These are phyloP conservation scores for Agaricus subrufescens DNA, from an alignment of 768 basidiomycete species.

Conservation along the genomic window DNA sequence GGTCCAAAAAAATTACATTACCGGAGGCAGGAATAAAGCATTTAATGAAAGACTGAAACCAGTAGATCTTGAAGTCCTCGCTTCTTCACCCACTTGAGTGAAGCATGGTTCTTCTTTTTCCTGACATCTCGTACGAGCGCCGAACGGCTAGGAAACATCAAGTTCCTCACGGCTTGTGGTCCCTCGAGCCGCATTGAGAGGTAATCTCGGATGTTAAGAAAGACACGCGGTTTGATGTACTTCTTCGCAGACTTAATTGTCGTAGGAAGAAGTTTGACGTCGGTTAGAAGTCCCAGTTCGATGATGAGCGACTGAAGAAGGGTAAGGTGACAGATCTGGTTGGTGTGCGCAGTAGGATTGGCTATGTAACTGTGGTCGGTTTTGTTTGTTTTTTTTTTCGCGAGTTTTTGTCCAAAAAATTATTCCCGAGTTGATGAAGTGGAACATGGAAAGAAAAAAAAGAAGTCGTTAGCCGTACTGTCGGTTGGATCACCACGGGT, in stretches of 20 bases:
- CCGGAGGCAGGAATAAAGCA: too few relatives aligned
- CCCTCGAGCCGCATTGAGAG: constrained; percentile 62
- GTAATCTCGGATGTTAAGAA: constrained; percentile 73
- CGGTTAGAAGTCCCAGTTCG: constrained; percentile 62
- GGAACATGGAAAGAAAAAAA: not conserved
- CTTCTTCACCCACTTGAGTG: constrained; percentile 58
- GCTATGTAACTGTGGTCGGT: constrained; percentile 41
- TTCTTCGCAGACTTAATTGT: constrained; percentile 66
- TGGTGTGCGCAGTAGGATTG: constrained; percentile 37
- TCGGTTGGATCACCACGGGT: constrained; percentile 1
- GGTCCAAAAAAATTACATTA: too few relatives aligned
- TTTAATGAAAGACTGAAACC: constrained; percentile 26
- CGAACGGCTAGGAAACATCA: constrained; percentile 57
- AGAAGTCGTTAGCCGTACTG: not conserved
- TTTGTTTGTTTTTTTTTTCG: not conserved
- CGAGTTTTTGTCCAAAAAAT: not conserved
- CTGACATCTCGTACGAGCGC: constrained; percentile 60
- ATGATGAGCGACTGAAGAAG: constrained; percentile 72
- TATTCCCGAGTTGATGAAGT: not conserved
- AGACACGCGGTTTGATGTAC: constrained; percentile 59
- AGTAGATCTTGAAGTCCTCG: constrained; percentile 61
- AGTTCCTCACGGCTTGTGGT: constrained; percentile 50
- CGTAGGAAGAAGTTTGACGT: constrained; percentile 40
- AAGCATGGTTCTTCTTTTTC: constrained; percentile 38
- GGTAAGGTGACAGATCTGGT: constrained; percentile 45